A percentile compares a stretch with the other conserved stretches of the same genome.
These are phyloP conservation scores for Lecanicillium sp. DNA, from an alignment of 2,329 filamentous ascomycete species.

Conservation along the genomic window DNA sequence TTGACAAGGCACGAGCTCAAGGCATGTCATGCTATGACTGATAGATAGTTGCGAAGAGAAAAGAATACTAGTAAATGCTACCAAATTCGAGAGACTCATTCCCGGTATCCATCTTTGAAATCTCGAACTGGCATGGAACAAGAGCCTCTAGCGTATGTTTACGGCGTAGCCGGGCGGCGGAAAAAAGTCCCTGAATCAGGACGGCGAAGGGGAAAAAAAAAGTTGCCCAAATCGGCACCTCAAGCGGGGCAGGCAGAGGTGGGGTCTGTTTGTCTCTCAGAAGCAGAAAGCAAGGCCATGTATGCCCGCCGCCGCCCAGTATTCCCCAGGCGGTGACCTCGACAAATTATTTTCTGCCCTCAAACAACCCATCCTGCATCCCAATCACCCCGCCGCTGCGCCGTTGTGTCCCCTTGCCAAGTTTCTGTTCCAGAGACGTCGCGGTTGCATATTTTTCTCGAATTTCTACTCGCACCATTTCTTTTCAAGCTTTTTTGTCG, in stretches of 20 bases:
- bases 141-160: background rate
- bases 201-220: background rate
- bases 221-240: conserved; percentile 9
- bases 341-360: conserved; percentile 27
- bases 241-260: conserved; percentile 11
- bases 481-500: background rate
- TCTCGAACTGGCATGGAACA: background rate
- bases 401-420: conserved; percentile 3
- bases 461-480: background rate
- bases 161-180: background rate
- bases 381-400: conserved; percentile 9
- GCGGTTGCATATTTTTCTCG: background rate
- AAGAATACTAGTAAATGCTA: conserved; percentile 7
- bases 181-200: conserved; percentile 7
- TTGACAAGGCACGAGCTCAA: background rate
- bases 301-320: too few relatives aligned
- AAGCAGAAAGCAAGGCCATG: background rate
- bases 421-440: background rate
- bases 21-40: background rate
- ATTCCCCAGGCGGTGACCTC: conserved; percentile 23
- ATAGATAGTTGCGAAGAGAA: conserved; percentile 6
- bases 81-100: background rate
- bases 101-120: background rate
- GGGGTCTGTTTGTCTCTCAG: conserved; percentile 7
- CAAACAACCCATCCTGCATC: conserved; percentile 15